Conservation (phyloP, 73 alveolate genomes). For the Loxodes magnus region DNA sequence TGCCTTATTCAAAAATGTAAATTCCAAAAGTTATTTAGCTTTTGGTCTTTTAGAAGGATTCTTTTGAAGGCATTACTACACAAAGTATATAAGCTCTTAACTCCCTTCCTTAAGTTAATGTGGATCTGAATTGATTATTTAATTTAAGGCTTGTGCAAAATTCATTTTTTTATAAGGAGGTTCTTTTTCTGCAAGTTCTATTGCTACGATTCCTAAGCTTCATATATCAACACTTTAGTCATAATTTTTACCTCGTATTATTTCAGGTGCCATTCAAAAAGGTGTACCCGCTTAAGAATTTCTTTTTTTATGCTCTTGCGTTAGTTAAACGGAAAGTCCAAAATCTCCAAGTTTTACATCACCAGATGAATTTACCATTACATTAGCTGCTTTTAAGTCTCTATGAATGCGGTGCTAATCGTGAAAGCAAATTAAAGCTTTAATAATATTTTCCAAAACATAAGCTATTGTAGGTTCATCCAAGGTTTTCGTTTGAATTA, state of each 20-base stretch:
- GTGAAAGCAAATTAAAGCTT: conserved; percentile 6
- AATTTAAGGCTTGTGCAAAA: background rate
- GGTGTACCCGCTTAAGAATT: conserved; percentile 8
- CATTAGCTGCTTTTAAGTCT: conserved; percentile 11
- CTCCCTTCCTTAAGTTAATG: no score
- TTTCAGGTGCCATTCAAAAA: conserved; percentile 18
- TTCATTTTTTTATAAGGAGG: background rate
- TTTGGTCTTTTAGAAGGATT: no score
- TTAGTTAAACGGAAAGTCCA: background rate
- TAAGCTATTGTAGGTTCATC: background rate
- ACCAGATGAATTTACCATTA: background rate
- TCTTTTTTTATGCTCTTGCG: background rate
- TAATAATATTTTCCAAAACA: background rate
- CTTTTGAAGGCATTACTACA: no score
- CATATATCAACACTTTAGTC: conserved; percentile 12
- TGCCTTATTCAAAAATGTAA: no score
- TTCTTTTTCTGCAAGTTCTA: background rate
- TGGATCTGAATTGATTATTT: background rate
- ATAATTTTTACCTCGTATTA: background rate
- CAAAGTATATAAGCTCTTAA: no score
- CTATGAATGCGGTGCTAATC: background rate
- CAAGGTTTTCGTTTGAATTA: background rate
- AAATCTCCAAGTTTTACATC: conserved; percentile 7
- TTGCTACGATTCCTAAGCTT: conserved; percentile 6
- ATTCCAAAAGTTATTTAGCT: no score